phyloP scores from a whole-genome alignment of 129 eudicot genomes.

The Scalesia atractyloides region DNA sequence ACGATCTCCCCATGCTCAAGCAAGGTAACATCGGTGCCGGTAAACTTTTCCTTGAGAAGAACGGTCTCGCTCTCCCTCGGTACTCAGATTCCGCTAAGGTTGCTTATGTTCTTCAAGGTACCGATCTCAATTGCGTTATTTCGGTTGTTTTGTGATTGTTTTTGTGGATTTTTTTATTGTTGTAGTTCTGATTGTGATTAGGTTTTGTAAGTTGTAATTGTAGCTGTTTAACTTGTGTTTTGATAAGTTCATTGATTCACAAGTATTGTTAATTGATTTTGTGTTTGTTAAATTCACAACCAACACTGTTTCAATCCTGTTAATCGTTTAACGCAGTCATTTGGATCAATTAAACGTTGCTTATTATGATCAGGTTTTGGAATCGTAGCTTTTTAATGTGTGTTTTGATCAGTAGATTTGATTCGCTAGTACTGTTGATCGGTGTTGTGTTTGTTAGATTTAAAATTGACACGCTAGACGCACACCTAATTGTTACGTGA shows the following conservation, averaged over 20 bases:
- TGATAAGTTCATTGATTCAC: neutral
- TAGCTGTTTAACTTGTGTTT: neutral
- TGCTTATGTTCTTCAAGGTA: conserved; percentile 91
- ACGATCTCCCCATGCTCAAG: conserved; percentile 66
- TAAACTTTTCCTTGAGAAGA: conserved; percentile 59
- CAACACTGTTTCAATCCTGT: neutral
- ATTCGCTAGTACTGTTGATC: conserved; percentile 12
- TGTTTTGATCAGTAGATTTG: neutral
- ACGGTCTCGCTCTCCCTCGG: conserved; percentile 70
- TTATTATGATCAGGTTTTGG: conserved; percentile 13
- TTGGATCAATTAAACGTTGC: too few relatives aligned
- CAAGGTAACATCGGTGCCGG: conserved; percentile 81
- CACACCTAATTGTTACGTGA: neutral
- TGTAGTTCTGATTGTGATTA: conserved; percentile 9
- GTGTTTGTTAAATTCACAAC: conserved; percentile 7
- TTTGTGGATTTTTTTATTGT: neutral
- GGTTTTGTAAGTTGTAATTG: neutral
- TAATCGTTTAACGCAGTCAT: too few relatives aligned
- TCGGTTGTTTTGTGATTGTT: neutral
- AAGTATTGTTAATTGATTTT: conserved; percentile 18
- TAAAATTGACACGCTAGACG: neutral
- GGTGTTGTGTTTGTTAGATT: conserved; percentile 9
- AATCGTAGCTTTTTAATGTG: neutral
- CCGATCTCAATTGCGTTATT: neutral
- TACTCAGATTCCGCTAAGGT: conserved; percentile 82